Conservation (phyloP, 1,284 basidiomycete species). For the Ceratobasidium sp. region DNA sequence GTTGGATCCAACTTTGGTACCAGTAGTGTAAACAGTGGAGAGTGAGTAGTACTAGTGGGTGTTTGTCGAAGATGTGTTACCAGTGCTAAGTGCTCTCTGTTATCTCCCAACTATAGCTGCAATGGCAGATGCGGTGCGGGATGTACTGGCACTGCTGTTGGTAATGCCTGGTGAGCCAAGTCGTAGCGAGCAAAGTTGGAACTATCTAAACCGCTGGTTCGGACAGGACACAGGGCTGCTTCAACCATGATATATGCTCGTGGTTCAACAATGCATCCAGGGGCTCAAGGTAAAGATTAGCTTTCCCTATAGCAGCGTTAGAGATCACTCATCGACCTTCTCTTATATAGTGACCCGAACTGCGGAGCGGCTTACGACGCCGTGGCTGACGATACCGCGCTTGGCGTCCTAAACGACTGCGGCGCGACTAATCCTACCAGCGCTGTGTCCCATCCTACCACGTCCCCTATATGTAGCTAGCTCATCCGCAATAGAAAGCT, state of each 20-base stretch:
- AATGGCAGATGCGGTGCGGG: slow-evolving; percentile 33
- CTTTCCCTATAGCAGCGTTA: too few relatives aligned
- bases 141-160: slow-evolving; percentile 11
- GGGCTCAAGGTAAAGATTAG: slow-evolving; percentile 25
- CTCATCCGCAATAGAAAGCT: not conserved
- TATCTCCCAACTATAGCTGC: slow-evolving; percentile 9
- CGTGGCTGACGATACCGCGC: slow-evolving; percentile 15
- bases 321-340: too few relatives aligned
- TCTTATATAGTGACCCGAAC: slow-evolving; percentile 15
- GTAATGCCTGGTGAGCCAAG: slow-evolving; percentile 16
- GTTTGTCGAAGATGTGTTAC: not conserved
- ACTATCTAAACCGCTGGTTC: not conserved
- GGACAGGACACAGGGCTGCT: slow-evolving; percentile 23
- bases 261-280: slow-evolving; percentile 31
- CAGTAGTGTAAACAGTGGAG: slow-evolving; percentile 17
- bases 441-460: slow-evolving; percentile 3
- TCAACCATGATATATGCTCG: slow-evolving; percentile 23
- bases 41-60: slow-evolving; percentile 6
- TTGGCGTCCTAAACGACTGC: slow-evolving; percentile 24
- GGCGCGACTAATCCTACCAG: slow-evolving; percentile 26
- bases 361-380: slow-evolving; percentile 10
- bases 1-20: slow-evolving; percentile 22
- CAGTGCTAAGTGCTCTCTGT: not conserved
- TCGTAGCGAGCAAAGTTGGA: not conserved
- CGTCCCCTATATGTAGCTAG: not conserved